Conservation (phyloP, 2,329 filamentous ascomycete species). For the Penicillium brevicompactum region DNA sequence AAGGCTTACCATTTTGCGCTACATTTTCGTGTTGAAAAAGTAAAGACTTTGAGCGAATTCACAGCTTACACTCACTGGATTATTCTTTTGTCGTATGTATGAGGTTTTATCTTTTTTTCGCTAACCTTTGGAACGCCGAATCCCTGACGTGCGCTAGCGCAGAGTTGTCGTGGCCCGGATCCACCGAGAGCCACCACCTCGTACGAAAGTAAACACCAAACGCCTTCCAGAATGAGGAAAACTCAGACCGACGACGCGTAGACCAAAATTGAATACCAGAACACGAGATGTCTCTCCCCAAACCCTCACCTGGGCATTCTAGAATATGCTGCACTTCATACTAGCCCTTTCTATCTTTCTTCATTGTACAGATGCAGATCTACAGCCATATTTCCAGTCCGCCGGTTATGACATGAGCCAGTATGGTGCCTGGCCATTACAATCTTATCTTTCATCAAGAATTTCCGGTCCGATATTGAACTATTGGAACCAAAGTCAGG, state of each 20-base stretch:
- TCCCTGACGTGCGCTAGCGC: not conserved
- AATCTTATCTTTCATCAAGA: constrained; percentile 27
- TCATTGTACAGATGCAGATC: not conserved
- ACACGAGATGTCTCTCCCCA: not conserved
- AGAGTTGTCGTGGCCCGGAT: not conserved
- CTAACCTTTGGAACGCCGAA: not conserved
- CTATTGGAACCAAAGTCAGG: constrained; percentile 22
- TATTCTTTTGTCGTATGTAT: too few species aligned
- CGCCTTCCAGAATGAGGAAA: not conserved
- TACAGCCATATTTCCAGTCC: not conserved
- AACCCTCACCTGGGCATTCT: not conserved
- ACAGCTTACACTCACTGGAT: too few species aligned
- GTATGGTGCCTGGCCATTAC: constrained; percentile 28
- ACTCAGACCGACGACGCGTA: not conserved
- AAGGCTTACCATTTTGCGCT: too few species aligned
- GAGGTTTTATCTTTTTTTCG: too few species aligned
- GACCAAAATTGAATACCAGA: not conserved
- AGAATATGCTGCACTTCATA: not conserved
- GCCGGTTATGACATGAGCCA: constrained; percentile 22
- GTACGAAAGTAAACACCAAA: not conserved
- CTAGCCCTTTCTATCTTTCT: not conserved
- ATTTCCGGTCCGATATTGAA: constrained; percentile 30
- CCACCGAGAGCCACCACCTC: not conserved
- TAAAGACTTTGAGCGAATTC: too few species aligned
- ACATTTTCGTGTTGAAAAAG: too few species aligned